Evolutionary conservation across 202 grass and related monocot species (phyloP).

Genomic region (Panicum virgatum): DNA sequence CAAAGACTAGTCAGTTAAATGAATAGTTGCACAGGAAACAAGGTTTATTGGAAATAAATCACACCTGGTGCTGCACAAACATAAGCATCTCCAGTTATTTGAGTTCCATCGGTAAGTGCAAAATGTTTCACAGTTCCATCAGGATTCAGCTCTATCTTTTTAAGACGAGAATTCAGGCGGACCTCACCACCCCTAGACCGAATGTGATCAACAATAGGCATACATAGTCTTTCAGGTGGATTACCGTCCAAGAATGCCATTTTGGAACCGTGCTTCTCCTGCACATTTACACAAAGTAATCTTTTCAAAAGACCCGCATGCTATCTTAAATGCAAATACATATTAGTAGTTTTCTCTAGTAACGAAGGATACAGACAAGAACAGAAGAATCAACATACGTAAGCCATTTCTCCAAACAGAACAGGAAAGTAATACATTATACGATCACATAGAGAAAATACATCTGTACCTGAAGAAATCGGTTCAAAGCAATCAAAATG

Average conservation of each 20-base stretch:
- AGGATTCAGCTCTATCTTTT: slow-evolving; percentile 85
- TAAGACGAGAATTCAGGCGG: slow-evolving; percentile 80
- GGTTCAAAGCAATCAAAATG: slow-evolving; percentile 94
- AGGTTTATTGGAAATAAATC: slow-evolving; percentile 21
- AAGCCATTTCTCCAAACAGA: slow-evolving; percentile 12
- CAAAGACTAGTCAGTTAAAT: slow-evolving; percentile 42
- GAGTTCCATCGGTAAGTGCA: slow-evolving; percentile 63
- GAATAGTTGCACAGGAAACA: slow-evolving; percentile 29
- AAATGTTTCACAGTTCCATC: slow-evolving; percentile 93
- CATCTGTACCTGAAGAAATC: slow-evolving; percentile 86
- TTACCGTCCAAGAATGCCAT: slow-evolving; percentile 99
- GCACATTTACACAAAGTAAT: slow-evolving; percentile 37
- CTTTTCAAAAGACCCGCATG: slow-evolving; percentile 13
- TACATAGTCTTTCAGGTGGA: slow-evolving; percentile 92
- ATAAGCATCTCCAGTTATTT: slow-evolving; percentile 91
- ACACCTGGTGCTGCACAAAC: slow-evolving; percentile 89
- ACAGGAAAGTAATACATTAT: slow-evolving; percentile 4
- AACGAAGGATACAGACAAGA: slow-evolving; percentile 15
- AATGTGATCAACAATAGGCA: slow-evolving; percentile 91
- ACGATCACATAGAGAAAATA: not conserved
- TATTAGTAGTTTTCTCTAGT: not conserved
- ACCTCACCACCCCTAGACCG: slow-evolving; percentile 89
- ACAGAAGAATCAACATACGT: slow-evolving; percentile 12
- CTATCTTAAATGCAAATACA: not conserved
- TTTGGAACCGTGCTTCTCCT: slow-evolving; percentile 98